Evolutionary conservation across 2,329 filamentous ascomycete species (phyloP), one percentile per base, ranked within the genome.

Genomic region (Diaporthe humulicola): DNA sequence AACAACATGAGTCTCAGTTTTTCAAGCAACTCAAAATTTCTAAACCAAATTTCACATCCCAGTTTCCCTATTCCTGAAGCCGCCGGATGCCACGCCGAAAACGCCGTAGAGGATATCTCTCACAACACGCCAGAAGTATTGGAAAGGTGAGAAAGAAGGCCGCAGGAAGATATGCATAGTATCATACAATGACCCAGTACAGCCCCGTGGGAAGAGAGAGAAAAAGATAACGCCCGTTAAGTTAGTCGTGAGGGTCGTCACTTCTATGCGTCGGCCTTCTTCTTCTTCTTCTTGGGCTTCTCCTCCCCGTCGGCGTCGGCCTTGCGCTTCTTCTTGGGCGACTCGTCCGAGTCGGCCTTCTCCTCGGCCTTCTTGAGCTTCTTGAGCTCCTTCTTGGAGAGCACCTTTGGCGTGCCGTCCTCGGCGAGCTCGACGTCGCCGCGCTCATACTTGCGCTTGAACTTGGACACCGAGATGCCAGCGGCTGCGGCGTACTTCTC

Each of bases 341-440:
- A 69, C 22, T 25, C 64, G 75, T 86, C 85, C 66, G 84, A 84
- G 22, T 86, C 87, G 56, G 83, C 82, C 80, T 91, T 90, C 81
- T 90, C 86, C 76, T 88, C 90, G 25, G 83, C 84, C 85, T 93
- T 93, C 85, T 90, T 91, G 74, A 89, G 85, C 87, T 94, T 93
- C 89, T 94, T 94, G 80, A 93, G 83, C 61, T 94, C 92, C 86
- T 94, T 95, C 88, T 95, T 95, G 87, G 91, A 94, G 79, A 92
- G 84, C 5, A 94, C 87, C 78, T 90, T 88, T 54, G 93, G 91
- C 70, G 88, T 92, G 74, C 93, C 93, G 76, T 93, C 90, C 17
- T 86, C 85, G 78, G 88, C 88, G 77, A 95, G 86, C 81, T 91
- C 87, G 77, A 95, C 93, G 80, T 95, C 93, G 50, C 94, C 94